A percentile compares a stretch with the other conserved stretches of the same genome.
Evolutionary conservation across 208 protist species (phyloP).

Genomic region (Trypanosoma melophagium): DNA sequence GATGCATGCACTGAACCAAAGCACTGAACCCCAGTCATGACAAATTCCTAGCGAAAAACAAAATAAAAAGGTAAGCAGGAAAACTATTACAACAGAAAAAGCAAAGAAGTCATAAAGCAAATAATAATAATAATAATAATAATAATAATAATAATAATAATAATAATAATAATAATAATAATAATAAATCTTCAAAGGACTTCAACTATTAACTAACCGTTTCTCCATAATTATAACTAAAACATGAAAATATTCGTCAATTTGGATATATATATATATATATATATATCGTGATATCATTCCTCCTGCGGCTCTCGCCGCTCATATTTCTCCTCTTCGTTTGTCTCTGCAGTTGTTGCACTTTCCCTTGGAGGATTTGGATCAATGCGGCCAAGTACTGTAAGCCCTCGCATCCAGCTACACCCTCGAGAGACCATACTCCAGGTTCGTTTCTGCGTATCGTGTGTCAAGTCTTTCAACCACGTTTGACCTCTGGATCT

Average conservation of each 20-base stretch:
- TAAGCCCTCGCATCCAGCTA: slow-evolving; percentile 24
- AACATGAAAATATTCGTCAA: no score
- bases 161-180: no score
- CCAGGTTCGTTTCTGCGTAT: slow-evolving; percentile 29
- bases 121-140: slow-evolving; percentile 1
- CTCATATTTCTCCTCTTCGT: neutral
- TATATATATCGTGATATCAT: no score
- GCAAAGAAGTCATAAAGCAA: neutral
- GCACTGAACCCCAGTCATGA: neutral
- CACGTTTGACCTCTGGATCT: slow-evolving; percentile 30
- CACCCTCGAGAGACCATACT: slow-evolving; percentile 13
- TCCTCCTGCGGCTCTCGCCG: neutral
- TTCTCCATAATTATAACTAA: no score
- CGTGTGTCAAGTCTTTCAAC: slow-evolving; percentile 37
- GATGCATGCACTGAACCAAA: neutral
- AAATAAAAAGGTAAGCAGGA: slow-evolving; percentile 13
- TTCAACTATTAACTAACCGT: no score
- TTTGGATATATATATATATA: no score
- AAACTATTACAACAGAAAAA: neutral
- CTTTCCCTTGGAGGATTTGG: neutral
- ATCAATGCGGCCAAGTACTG: slow-evolving; percentile 12
- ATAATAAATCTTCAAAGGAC: no score
- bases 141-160: no score
- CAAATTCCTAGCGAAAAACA: slow-evolving; percentile 12
- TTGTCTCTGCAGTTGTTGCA: neutral